Evolutionary conservation across 2,329 filamentous ascomycete genomes (phyloP).

Genomic region (Balansia obtecta): DNA sequence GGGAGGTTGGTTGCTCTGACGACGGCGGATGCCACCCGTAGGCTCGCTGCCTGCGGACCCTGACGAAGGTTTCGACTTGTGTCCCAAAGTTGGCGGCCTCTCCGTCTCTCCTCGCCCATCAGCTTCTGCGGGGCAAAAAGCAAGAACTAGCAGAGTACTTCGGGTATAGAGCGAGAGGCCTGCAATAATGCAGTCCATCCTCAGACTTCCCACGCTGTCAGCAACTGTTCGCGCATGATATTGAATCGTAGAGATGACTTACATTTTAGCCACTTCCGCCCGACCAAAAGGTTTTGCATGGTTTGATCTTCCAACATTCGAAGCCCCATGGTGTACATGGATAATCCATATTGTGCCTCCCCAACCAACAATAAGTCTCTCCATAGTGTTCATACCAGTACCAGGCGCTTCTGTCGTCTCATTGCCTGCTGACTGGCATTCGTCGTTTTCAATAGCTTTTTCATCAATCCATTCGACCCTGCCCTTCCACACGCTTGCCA

Average conservation of each 20-base stretch:
- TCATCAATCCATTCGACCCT: conserved; percentile 90
- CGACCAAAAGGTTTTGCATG: conserved; percentile 63
- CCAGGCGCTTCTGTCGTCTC: background rate
- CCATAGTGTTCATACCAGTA: conserved; percentile 28
- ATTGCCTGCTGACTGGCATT: conserved; percentile 20
- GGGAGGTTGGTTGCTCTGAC: conserved; percentile 70
- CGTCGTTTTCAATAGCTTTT: conserved; percentile 60
- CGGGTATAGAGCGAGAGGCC: conserved; percentile 94
- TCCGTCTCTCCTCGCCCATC: conserved; percentile 37
- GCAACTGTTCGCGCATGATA: background rate
- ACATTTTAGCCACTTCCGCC: conserved; percentile 89
- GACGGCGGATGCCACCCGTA: conserved; percentile 52
- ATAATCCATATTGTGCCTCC: conserved; percentile 94
- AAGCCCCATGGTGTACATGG: conserved; percentile 69
- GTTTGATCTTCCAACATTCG: conserved; percentile 50
- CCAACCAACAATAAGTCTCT: conserved; percentile 88
- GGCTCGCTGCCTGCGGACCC: conserved; percentile 43
- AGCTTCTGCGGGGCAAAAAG: conserved; percentile 68
- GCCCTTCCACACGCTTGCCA: conserved; percentile 92
- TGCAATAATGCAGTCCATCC: conserved; percentile 95
- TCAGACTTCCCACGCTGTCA: conserved; percentile 44
- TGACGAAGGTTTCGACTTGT: conserved; percentile 30
- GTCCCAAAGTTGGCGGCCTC: conserved; percentile 17
- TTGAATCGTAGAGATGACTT: conserved; percentile 25
- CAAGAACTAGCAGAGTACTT: conserved; percentile 79